phyloP scores from a whole-genome alignment of 495 filamentous ascomycete genomes.

The Ramalina intermedia region DNA sequence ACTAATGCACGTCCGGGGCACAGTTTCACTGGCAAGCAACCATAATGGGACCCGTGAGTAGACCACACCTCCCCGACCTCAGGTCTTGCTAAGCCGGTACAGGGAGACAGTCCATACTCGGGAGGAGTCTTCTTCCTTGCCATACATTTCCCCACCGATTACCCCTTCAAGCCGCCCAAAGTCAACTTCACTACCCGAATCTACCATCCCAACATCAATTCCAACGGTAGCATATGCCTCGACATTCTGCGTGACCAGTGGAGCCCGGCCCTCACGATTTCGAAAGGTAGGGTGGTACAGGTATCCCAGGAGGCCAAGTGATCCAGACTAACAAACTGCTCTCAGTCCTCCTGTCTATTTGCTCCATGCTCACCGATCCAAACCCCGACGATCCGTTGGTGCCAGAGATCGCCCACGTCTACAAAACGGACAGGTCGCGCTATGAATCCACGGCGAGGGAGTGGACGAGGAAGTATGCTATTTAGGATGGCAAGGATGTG shows the following conservation, averaged over 20 bases:
- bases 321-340: background rate
- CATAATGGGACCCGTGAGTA: slow-evolving; percentile 97
- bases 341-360: slow-evolving; percentile 90
- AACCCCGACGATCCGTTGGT: slow-evolving; percentile 98
- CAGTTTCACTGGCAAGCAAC: slow-evolving; percentile 99
- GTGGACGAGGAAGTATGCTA: slow-evolving; percentile 98
- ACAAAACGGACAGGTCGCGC: slow-evolving; percentile 92
- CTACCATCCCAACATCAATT: slow-evolving; percentile 99
- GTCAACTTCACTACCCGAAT: slow-evolving; percentile 99
- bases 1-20: background rate
- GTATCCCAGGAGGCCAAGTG: background rate
- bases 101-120: slow-evolving; percentile 91
- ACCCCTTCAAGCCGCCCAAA: slow-evolving; percentile 99
- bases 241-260: slow-evolving; percentile 98
- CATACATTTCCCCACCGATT: slow-evolving; percentile 99
- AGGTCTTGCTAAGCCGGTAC: background rate
- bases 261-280: slow-evolving; percentile 96
- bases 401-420: slow-evolving; percentile 96
- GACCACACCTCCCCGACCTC: slow-evolving; percentile 3
- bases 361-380: slow-evolving; percentile 98
- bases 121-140: slow-evolving; percentile 96
- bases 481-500: slow-evolving; percentile 31
- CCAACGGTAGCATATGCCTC: slow-evolving; percentile 96
- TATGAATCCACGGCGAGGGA: slow-evolving; percentile 96
- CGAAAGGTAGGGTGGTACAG: slow-evolving; percentile 53